Evolutionary conservation across 495 filamentous ascomycete genomes (phyloP).

Genomic region (Parathielavia appendiculata): DNA sequence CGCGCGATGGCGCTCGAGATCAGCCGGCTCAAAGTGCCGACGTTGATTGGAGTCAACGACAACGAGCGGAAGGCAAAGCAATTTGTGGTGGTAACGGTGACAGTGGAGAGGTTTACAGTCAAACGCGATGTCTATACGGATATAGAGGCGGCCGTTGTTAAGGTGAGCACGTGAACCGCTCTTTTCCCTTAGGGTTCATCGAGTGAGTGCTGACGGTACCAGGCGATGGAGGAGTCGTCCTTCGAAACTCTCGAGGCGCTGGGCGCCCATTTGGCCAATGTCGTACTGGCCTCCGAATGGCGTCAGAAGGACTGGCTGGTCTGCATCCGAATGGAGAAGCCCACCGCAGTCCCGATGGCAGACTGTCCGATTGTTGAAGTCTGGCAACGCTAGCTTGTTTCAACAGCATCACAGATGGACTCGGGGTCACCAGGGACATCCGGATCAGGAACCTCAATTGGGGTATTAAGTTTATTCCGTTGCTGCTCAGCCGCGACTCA

Average conservation of each 20-base stretch:
- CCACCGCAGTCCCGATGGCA: conserved; percentile 52
- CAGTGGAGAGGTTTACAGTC: conserved; percentile 43
- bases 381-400: conserved; percentile 23
- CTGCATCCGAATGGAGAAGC: conserved; percentile 52
- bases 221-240: conserved; percentile 52
- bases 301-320: conserved; percentile 36
- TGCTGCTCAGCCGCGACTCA: not conserved
- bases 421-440: not conserved
- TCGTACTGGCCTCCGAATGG: conserved; percentile 27
- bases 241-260: conserved; percentile 63
- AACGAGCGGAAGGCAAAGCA: conserved; percentile 57
- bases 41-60: conserved; percentile 55
- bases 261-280: conserved; percentile 40
- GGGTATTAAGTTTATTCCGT: not conserved
- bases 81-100: conserved; percentile 50
- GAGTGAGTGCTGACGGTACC: conserved; percentile 15
- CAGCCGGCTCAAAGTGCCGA: conserved; percentile 47
- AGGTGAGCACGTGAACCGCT: conserved; percentile 34
- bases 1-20: conserved; percentile 32
- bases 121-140: conserved; percentile 41
- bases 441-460: not conserved
- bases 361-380: conserved; percentile 54
- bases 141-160: conserved; percentile 46
- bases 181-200: not conserved
- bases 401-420: not conserved